Percentiles rank a stretch among this genome's conserved stretches.
phyloP scores from a whole-genome alignment of 306 rosid species.

The Quillaja saponaria region DNA sequence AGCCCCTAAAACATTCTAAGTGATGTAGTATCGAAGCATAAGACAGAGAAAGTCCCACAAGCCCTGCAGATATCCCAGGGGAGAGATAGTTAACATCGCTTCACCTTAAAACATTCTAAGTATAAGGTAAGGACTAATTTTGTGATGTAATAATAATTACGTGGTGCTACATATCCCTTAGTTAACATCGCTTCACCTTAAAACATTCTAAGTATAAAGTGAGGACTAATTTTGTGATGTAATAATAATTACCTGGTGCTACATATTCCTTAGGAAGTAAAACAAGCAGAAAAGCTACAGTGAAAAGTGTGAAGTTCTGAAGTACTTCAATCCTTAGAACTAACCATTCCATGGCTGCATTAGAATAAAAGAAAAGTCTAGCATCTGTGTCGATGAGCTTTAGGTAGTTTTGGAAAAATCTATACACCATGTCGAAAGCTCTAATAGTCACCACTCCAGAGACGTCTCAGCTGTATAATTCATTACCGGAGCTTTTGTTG shows the following conservation, averaged over 20 bases:
- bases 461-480: conserved; percentile 79
- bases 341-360: conserved; percentile 66
- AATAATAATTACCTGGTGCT: conserved; percentile 57
- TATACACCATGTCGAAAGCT: conserved; percentile 57
- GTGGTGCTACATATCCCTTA: conserved; percentile 54
- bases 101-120: neutral
- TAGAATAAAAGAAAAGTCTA: conserved; percentile 60
- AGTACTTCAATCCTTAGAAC: conserved; percentile 63
- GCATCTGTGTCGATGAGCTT: conserved; percentile 74
- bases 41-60: conserved; percentile 76
- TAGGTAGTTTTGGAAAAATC: conserved; percentile 55
- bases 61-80: conserved; percentile 45
- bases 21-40: conserved; percentile 64
- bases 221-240: neutral
- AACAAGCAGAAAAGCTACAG: conserved; percentile 59
- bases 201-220: neutral
- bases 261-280: conserved; percentile 59
- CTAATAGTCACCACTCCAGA: conserved; percentile 75
- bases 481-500: conserved; percentile 84
- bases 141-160: conserved; percentile 37
- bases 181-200: too few relatives aligned
- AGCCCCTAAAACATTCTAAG: too few relatives aligned
- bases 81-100: too few relatives aligned
- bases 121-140: neutral
- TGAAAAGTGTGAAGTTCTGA: conserved; percentile 65